phyloP scores from a whole-genome alignment of 2,329 filamentous ascomycete species.

The Fusarium nurragi region DNA sequence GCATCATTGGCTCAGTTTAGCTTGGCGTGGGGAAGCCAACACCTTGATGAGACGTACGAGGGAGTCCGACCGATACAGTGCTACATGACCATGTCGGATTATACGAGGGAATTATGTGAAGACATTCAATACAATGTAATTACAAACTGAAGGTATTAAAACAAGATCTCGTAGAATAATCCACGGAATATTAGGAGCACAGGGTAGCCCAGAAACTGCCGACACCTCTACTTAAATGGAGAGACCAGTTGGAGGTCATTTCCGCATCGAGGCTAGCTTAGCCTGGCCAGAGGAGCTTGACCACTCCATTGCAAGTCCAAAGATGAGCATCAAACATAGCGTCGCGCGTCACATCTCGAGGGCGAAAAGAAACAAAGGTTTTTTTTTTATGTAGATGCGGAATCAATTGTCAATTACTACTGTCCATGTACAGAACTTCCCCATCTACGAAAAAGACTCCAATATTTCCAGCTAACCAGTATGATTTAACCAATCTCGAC shows the following conservation, averaged over 20 bases:
- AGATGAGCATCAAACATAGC: no score
- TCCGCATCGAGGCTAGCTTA: not conserved
- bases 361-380: not conserved
- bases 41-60: slow-evolving; percentile 7
- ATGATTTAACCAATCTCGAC: slow-evolving; percentile 48
- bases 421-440: slow-evolving; percentile 55
- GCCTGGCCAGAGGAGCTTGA: no score
- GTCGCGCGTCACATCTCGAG: not conserved
- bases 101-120: no score
- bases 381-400: slow-evolving; percentile 34
- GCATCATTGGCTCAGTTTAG: slow-evolving; percentile 4
- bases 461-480: slow-evolving; percentile 48
- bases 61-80: not conserved
- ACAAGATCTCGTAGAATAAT: not conserved
- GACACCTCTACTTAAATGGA: not conserved
- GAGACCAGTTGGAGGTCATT: not conserved
- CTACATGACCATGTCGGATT: no score
- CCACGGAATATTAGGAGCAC: not conserved
- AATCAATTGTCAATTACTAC: slow-evolving; percentile 49
- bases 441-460: slow-evolving; percentile 55
- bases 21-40: slow-evolving; percentile 9
- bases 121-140: no score
- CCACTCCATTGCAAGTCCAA: no score
- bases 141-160: not conserved
- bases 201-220: not conserved